Base-by-base conservation (phyloP, 2,329 filamentous ascomycete species). In the Zymoseptoria brevis region DNA sequence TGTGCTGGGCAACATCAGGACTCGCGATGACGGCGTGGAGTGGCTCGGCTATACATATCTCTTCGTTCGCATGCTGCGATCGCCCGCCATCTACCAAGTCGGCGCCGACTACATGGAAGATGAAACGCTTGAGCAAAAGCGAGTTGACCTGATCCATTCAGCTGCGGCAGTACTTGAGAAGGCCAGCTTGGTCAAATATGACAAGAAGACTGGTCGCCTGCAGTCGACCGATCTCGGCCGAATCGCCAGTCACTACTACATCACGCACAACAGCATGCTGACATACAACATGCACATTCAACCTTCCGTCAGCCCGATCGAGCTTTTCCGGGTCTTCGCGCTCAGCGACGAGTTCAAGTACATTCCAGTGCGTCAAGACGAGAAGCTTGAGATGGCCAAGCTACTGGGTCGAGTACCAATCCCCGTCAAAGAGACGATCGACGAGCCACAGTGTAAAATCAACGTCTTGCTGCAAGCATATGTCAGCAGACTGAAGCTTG, bases 1-100 rank as follows among this genome's bases (percentile, higher is more conserved):
- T 69, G 95, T 99, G 8, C 82, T 99, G 19, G 94, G 94, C 55
- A 99, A 96, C 69, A 84, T 99, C 24, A 86, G 93, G 58, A 92
- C 81, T 61, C 86, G 95, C 60, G 93, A 99, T 66, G 94, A 99
- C 71, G 94, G 89, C 67, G 94, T 99, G n/a, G 92, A 99, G 72
- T 99, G 94, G 94, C 83, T 99, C 35, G 93, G 94, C 11, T 99
- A 99, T 74, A 96, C 93, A 0, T 99, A 99, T 73, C 84, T 99
- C 19, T 99, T 96, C 71, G 90, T 99, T 57, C 89, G 94, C 54
- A 99, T 99, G 94, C 83, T 99, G 63, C 87, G 94, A 29, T 96
- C 93, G 2, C 94, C 94, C 41, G 93, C 90, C 0, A 78, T 99
- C 11, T 99, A 99, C 73, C 93, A 94, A 70, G 94, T 99, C 55